Evolutionary conservation across 106 monocot genomes (phyloP), one percentile per base, ranked within the genome.

Genomic region (Narthecium ossifragum): DNA sequence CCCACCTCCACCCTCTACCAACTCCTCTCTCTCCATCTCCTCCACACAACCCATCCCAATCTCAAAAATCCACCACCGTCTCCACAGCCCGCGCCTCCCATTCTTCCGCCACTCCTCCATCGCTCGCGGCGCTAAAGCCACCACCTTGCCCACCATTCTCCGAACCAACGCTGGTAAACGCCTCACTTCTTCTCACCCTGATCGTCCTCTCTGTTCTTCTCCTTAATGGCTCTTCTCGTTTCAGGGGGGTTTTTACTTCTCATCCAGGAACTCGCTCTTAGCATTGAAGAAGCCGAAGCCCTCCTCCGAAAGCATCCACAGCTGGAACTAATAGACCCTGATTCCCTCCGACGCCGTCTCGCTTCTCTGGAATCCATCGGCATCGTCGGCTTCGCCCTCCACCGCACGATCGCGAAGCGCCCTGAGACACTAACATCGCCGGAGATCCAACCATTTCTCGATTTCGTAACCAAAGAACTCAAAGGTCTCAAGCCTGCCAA

Each of bases 381-480:
- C 1, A 24, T 73, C 22, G 3, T 36, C 34, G 64, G 53, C 43
- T 12, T 34, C 60, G 56, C 62, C 12, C 62, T 85, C 62, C 61
- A 28, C 50, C 66, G 46, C 26, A 32, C 48, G 51, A 40, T 80
- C 28, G 1, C 51, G 47, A 69, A 57, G 31, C 70, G 70, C 32
- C 80, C 77, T 18, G 67, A 74, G 31, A 73, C 77, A 38, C 73
- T 80, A 9, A 67, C 80, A 2, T 69, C 74, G 5, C 38, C 31
- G 8, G 66, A 73, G 17, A 15, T 70, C 7, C 54, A 34, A 1
- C 53, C 31, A 0, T 73, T 85, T 29, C 69, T 85, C 31, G 39
- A 59, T 2, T 80, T 80, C 57, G 24, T 73, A 27, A 17, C 18
- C 4, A 23, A 59, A 13, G 60, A 69, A 8, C 32, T 71, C 2